Evolutionary conservation across 768 basidiomycete genomes (phyloP).

Genomic region (Tricholoma saponaceum): DNA sequence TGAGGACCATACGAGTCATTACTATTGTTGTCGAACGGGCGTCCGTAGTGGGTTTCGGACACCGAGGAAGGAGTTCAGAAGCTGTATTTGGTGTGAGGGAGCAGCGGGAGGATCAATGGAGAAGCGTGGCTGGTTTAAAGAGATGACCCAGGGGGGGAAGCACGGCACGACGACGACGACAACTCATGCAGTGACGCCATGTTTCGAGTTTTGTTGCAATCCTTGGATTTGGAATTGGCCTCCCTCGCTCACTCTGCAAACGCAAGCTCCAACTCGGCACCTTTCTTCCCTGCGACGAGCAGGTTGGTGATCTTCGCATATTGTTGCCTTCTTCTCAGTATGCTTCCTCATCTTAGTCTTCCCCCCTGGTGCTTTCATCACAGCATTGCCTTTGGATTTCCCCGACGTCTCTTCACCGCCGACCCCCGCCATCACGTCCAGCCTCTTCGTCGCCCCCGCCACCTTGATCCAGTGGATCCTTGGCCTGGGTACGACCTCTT

Average conservation of each 20-base stretch:
- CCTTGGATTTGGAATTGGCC: too few relatives aligned
- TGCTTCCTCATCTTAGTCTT: slow-evolving; percentile 21
- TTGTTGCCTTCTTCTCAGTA: slow-evolving; percentile 23
- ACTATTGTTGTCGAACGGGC: too few relatives aligned
- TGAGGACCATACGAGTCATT: too few relatives aligned
- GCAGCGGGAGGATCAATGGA: too few relatives aligned
- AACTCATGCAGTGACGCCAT: too few relatives aligned
- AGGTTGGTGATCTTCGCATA: slow-evolving; percentile 67
- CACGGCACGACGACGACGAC: too few relatives aligned
- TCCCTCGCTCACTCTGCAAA: slow-evolving; percentile 48
- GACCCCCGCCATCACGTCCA: slow-evolving; percentile 6
- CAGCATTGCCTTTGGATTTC: slow-evolving; percentile 16
- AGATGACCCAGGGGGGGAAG: too few relatives aligned
- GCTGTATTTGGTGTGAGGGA: too few relatives aligned
- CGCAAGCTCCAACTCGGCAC: slow-evolving; percentile 55
- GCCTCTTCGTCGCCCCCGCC: slow-evolving; percentile 20
- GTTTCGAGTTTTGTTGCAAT: too few relatives aligned
- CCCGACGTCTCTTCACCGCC: neutral
- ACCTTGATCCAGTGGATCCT: slow-evolving; percentile 27
- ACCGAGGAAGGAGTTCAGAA: too few relatives aligned
- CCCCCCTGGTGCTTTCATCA: slow-evolving; percentile 32
- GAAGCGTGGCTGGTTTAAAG: too few relatives aligned
- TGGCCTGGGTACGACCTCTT: slow-evolving; percentile 11
- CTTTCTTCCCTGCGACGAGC: slow-evolving; percentile 63
- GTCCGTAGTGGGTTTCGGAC: too few relatives aligned